A percentile compares a stretch with the other conserved stretches of the same genome.
phyloP scores from a whole-genome alignment of 148 eudicot species.

The Diospyros lotus region DNA sequence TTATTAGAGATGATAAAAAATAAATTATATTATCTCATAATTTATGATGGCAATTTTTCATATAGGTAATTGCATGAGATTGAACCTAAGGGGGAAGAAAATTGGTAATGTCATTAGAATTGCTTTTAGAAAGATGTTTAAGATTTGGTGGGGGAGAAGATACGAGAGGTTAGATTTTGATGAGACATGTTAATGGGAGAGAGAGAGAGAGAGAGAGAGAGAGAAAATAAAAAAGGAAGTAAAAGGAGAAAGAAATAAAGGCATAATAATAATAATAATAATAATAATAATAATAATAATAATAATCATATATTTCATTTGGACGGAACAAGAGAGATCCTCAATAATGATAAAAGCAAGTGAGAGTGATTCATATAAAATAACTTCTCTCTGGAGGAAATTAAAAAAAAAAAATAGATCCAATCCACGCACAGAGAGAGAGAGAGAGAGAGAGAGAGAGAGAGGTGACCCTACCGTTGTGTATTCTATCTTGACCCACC shows the following conservation, averaged over 20 bases:
- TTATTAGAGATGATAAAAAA: too few relatives aligned
- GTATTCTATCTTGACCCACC: background rate
- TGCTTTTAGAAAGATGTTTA: background rate
- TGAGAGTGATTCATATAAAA: conserved; percentile 14
- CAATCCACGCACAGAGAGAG: background rate
- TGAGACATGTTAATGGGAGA: too few relatives aligned
- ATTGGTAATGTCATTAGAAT: background rate
- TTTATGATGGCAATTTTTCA: too few relatives aligned
- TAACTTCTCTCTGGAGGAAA: background rate
- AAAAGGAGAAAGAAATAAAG: background rate
- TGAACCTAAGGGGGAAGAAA: background rate
- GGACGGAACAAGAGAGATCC: background rate
- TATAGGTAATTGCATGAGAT: too few relatives aligned
- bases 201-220: background rate
- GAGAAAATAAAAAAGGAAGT: background rate
- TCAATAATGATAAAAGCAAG: conserved; percentile 7
- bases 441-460: background rate
- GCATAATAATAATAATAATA: background rate
- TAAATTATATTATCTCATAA: too few relatives aligned
- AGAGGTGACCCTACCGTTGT: conserved; percentile 3
- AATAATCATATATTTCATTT: too few relatives aligned
- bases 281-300: too few relatives aligned
- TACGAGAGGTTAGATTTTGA: background rate
- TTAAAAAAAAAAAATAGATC: background rate
- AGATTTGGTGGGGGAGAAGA: background rate